Evolutionary conservation across 2,329 filamentous ascomycete species (phyloP), one percentile per base, ranked within the genome.

Genomic region (Neopestalotiopsis sp.): DNA sequence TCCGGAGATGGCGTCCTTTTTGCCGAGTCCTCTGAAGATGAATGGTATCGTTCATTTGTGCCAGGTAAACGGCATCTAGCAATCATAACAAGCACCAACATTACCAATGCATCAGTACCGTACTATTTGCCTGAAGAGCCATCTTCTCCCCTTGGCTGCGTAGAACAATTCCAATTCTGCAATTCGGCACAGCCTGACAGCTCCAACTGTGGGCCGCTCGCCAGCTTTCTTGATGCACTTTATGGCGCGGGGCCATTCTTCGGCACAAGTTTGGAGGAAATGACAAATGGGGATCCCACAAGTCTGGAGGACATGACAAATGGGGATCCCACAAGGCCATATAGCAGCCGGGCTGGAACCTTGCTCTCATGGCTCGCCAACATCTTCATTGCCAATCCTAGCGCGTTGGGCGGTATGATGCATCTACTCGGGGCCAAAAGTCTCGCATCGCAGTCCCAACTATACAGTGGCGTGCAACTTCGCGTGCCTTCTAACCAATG

Each of bases 121-220:
- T 38, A 6, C 6, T 38, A 38, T 38, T 7, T 38, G 34, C 34
- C 34, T 1, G 34, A 38, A 7, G 66, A 62, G 3, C 20, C 66
- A 57, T 57, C 66, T 3, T 67, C 66, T 2, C 66, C 66, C 7
- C 6, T 67, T 4, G 66, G 38, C 7, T 67, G 66, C 28, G 12
- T 40, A 1, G 32, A 62, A 24, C 66, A 67, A 20, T 52, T 4
- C 7, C 66, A 67, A 3, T 62, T 40, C 38, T 67, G 66, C 28
- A 67, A 61, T 20, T 38, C 57, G 14, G 66, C 57, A 49, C 32
- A 28, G 12, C 3, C 13, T 4, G 45, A 17, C 1, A n/a, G 28
- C 1, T 13, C 14, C 32, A 40, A 40, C 10, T 67, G 66, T 38
- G 58, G 57, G 32, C 66, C 66, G 14, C 57, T 67, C 6, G 30